Evolutionary conservation across 129 eudicot species (phyloP), one percentile per base, ranked within the genome.

Genomic region (Smallanthus sonchifolius): DNA sequence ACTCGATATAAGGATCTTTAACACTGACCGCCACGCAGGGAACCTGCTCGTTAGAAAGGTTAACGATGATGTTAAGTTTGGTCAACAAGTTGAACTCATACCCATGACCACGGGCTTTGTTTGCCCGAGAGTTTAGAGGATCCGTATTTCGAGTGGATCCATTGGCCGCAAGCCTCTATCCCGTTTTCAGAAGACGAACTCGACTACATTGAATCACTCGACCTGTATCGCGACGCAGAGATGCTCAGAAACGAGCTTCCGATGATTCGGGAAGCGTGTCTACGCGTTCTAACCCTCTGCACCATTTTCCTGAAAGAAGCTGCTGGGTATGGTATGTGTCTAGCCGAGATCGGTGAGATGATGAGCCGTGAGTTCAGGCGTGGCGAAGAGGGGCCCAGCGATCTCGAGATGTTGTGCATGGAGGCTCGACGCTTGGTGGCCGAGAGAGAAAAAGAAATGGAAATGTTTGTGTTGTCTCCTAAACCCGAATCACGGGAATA

Each of bases 121-220:
- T 66, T 94, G 79, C 99, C 99, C 9, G 99, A 94, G 67, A 83
- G 87, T 17, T 69, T 94, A 75, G 99, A 94, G 70, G 99, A 94
- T 65, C 99, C 99, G 0, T 94, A 90, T 74, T 94, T 88, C 63
- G 99, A 94, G 80, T 94, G 99, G 99, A 88, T 94, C 43, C 99
- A 94, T 37, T 94, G 99, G 99, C 99, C 99, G 14, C 99, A 94
- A 77, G 89, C 99, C 51, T 91, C 99, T 2, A 87, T 94, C 7
- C 99, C 99, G 5, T 94, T 94, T 81, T 88, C 97, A 5, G 97
- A 94, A 19, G 99, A 88, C 15, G 99, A 94, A 68, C 88, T 94
- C 2, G 90, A 85, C 65, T 94, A 94, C 79, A 94, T 94, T 6
- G 44, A 72, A 40, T 73, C 75, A 11, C 97, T 94, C n/a, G 96